Base-by-base conservation (phyloP, 164 flowering plant species). In the Vitis riparia region DNA sequence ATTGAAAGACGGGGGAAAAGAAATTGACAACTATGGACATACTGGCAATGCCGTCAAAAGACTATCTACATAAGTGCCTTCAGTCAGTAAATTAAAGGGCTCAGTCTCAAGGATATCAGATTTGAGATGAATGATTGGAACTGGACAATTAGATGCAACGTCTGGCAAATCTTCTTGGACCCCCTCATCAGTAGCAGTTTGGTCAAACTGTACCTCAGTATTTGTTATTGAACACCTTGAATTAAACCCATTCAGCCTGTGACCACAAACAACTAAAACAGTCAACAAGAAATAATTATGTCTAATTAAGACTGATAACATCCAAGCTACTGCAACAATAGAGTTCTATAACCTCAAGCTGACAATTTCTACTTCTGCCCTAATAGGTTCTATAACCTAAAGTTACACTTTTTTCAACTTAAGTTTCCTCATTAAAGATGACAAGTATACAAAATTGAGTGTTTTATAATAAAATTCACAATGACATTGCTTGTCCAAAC, bases 31-130 rank as follows among this genome's bases (percentile, higher is more conserved):
- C 44, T 37, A 37, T 37, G 44, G 7, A 56, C 84, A 19, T 87
- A 95, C 98, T n/a, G 96, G 97, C 78, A 95, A 81, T 27, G 85
- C 68, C 11, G 90, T 92, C 78, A 91, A 81, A 37, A 95, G 79
- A 49, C 75, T 78, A 72, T 90, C 86, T 19, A 86, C 84, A 75
- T 65, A 84, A 68, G 88, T 80, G 17, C 75, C 80, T 60, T 85
- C 80, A 32, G 85, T 72, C 11, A 87, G 83, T 70, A 92, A 75
- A 73, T 79, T 81, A 71, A 88, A 71, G 17, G 92, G 51, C 61
- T 91, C 90, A 50, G 82, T 59, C 66, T 85, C 87, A 66, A 85
- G 79, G 44, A 85, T 70, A 62, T 87, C 91, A 55, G 91, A 57
- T 12, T 80, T 79, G 11, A 91, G 77, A 78, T 87, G 86, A 65